These are phyloP conservation scores for Graphiopsis chlorocephala DNA, from an alignment of 2,329 filamentous ascomycete genomes.

Conservation along the genomic window DNA sequence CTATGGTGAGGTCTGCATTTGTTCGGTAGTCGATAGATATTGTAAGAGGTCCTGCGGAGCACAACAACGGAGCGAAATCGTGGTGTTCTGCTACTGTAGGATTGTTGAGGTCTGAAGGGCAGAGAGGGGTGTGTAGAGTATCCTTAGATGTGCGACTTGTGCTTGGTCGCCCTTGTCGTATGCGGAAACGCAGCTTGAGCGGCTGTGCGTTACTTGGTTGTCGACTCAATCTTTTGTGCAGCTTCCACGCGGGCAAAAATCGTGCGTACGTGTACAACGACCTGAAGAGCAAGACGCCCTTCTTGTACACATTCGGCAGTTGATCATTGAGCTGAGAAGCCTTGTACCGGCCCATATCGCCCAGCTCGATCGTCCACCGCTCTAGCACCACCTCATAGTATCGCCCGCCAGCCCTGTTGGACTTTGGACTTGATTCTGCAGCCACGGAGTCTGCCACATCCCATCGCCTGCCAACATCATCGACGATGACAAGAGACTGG, in stretches of 20 bases:
- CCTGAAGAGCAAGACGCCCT: constrained; percentile 90
- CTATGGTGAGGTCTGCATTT: constrained; percentile 86
- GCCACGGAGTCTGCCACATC: constrained; percentile 83
- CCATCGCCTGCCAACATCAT: constrained; percentile 88
- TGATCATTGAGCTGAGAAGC: constrained; percentile 54
- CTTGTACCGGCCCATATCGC: constrained; percentile 57
- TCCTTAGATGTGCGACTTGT: constrained; percentile 56
- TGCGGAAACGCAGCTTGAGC: constrained; percentile 76
- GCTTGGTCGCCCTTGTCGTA: constrained; percentile 59
- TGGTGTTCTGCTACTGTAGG: constrained; percentile 62
- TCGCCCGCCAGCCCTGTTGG: constrained; percentile 19
- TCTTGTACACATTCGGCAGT: constrained; percentile 92
- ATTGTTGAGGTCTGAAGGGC: constrained; percentile 56
- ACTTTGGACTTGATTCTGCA: constrained; percentile 42
- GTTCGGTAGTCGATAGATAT: constrained; percentile 81
- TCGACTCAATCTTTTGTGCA: constrained; percentile 72
- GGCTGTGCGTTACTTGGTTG: constrained; percentile 59
- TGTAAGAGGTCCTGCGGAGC: constrained; percentile 79
- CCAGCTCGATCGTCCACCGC: constrained; percentile 84
- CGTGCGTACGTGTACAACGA: constrained; percentile 80
- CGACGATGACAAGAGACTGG: constrained; percentile 82
- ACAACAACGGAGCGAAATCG: constrained; percentile 78
- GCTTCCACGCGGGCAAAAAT: constrained; percentile 82
- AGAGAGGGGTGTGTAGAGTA: constrained; percentile 67
- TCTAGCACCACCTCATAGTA: constrained; percentile 73